Percentiles rank a stretch among this genome's conserved stretches.
These are phyloP conservation scores for Spathaspora passalidarum DNA, from an alignment of 805 yeast genomes.

Conservation along the genomic window DNA sequence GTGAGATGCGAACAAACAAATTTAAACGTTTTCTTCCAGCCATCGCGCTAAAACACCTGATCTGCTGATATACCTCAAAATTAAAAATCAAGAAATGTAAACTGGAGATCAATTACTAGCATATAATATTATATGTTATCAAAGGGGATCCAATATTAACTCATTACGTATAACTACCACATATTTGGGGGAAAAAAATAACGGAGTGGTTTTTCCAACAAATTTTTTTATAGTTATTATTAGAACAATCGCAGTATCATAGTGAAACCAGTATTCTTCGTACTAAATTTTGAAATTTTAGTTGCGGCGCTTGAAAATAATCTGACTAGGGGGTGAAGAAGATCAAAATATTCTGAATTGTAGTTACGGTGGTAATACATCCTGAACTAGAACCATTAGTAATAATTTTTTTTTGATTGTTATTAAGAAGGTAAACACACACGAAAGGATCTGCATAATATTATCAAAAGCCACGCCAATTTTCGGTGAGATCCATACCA, in stretches of 20 bases:
- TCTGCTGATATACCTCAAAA: no score
- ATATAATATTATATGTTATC: no score
- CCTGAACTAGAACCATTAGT: background rate
- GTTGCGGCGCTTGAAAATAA: background rate
- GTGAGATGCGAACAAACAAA: background rate
- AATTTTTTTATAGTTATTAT: background rate
- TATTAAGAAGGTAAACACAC: background rate
- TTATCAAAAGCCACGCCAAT: background rate
- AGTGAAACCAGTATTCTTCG: background rate
- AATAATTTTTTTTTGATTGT: background rate
- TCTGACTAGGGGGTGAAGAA: background rate
- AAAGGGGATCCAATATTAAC: no score
- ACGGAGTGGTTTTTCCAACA: background rate
- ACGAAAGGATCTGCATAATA: background rate
- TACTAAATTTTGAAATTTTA: background rate
- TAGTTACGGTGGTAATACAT: no score
- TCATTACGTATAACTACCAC: background rate
- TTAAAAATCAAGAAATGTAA: no score
- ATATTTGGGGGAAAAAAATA: background rate
- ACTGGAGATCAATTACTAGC: no score
- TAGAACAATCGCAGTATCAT: background rate
- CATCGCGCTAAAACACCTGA: no score
- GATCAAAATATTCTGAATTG: no score
- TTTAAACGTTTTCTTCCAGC: no score
- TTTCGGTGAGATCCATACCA: background rate